These are phyloP conservation scores for Penicillium canariense DNA, from an alignment of 495 filamentous ascomycete species.

Conservation along the genomic window DNA sequence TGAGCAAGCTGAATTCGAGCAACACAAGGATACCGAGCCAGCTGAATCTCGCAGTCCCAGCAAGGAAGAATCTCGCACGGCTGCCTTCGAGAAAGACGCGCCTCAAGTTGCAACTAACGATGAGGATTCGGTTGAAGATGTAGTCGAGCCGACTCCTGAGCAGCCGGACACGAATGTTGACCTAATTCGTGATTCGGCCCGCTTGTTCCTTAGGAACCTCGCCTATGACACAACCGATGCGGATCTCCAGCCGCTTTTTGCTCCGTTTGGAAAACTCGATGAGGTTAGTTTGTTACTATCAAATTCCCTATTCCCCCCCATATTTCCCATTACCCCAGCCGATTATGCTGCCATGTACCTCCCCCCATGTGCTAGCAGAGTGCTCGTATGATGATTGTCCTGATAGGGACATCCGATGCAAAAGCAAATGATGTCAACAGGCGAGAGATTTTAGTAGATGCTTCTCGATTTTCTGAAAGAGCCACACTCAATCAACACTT, in stretches of 20 bases:
- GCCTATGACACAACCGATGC: conserved; percentile 76
- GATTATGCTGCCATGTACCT: conserved; percentile 5
- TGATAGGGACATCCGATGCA: conserved; percentile 99
- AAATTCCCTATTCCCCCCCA: conserved; percentile 7
- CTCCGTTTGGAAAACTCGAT: conserved; percentile 67
- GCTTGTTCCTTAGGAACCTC: conserved; percentile 87
- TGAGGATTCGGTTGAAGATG: conserved; percentile 7
- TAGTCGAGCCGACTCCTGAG: conserved; percentile 17
- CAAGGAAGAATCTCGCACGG: conserved; percentile 26
- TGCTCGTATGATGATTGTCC: conserved; percentile 83
- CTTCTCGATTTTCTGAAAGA: conserved; percentile 61
- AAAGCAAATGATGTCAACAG: conserved; percentile 62
- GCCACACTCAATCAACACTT: conserved; percentile 27
- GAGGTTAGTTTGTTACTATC: conserved; percentile 93
- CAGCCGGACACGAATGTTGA: conserved; percentile 38
- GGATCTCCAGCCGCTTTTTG: conserved; percentile 70
- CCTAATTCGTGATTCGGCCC: conserved; percentile 48
- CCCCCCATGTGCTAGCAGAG: conserved; percentile 10
- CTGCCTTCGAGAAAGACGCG: conserved; percentile 20
- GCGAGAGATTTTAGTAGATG: conserved; percentile 79
- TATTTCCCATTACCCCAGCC: conserved; percentile 4
- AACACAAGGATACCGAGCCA: conserved; percentile 20
- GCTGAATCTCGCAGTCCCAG: conserved; percentile 7
- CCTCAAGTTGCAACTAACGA: conserved; percentile 24
- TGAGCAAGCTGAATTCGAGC: conserved; percentile 38